Base-by-base conservation (phyloP, 371 early-diverging fungal species). In the Mortierella sp. region DNA sequence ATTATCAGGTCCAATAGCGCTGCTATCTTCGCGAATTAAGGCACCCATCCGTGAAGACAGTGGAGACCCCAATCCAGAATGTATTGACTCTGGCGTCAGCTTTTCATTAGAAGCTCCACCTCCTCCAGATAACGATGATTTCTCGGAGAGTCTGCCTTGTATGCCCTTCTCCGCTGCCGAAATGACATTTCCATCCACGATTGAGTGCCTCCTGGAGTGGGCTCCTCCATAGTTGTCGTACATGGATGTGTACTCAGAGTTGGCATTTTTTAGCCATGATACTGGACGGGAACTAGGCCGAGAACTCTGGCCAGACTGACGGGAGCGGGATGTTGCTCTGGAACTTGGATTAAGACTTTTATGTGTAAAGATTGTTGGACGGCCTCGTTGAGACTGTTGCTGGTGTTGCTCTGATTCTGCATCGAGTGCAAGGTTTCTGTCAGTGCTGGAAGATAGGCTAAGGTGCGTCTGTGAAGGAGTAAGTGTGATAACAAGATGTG, bases 1-100 rank as follows among this genome's bases (percentile, higher is more conserved):
- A n/a, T 62, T 56, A 10, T 51, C 49, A 1, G 76, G 71, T 4
- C 87, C 85, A 9, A 89, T 84, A 31, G 86, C 79, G 45, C 85
- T 71, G 42, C 84, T 66, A 9, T 61, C 71, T 15, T 66, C 75
- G 15, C 31, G 64, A 34, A 68, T 56, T 34, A 65, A 23, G 0
- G 56, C 45, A 28, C 40, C 23, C 1, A 31, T 22, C 17, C 23
- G 28, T 4, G 60, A 34, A n/a, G 65, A n/a, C 6, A 32, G 66
- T 9, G 40, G 60, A 9, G 61, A 35, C 5, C 45, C 13, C 22
- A 54, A n/a, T 23, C 47, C 65, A 13, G 61, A 51, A 10, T 29
- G 26, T 1, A 43, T 29, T 23, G 37, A 9, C 23, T 10, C 51
- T 34, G 31, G 17, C 32, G 40, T 68, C 53, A 40, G 53, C 61